phyloP scores from a whole-genome alignment of 441 rosid species.

The Syzygium malaccense region DNA sequence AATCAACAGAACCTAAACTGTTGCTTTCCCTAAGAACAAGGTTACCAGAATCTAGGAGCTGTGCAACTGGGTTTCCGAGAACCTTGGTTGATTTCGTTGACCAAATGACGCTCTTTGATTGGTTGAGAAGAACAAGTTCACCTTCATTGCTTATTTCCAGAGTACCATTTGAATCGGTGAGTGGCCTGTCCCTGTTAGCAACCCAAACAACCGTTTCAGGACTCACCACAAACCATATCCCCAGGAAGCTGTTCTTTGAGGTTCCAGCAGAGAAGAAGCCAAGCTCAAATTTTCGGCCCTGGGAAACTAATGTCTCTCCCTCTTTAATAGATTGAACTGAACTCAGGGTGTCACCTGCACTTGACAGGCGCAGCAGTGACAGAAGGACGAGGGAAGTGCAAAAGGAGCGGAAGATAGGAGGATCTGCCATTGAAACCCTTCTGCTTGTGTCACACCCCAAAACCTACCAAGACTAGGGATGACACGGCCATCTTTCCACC shows the following conservation, averaged over 20 bases:
- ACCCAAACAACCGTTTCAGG: slow-evolving; percentile 1
- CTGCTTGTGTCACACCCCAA: not conserved
- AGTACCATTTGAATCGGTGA: not conserved
- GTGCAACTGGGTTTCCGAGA: not conserved
- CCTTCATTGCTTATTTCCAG: not conserved
- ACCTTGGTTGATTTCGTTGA: no score
- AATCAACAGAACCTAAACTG: not conserved
- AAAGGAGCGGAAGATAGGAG: not conserved
- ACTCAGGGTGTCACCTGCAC: not conserved
- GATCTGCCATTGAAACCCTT: not conserved
- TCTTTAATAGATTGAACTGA: not conserved
- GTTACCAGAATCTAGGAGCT: slow-evolving; percentile 32
- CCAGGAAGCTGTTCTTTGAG: not conserved
- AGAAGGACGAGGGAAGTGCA: not conserved
- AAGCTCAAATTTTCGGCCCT: not conserved
- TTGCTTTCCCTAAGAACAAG: not conserved
- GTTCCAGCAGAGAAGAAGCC: slow-evolving; percentile 4
- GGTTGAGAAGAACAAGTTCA: not conserved
- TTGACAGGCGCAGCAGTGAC: not conserved
- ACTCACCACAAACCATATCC: not conserved
- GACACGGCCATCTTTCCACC: no score
- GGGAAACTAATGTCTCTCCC: slow-evolving; percentile 1
- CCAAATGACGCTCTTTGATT: not conserved
- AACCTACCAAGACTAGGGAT: no score
- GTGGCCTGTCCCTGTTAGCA: not conserved